Percentiles rank a stretch among this genome's conserved stretches.
Conservation (phyloP, 805 yeast genomes). For the Ogataea philodendri region DNA sequence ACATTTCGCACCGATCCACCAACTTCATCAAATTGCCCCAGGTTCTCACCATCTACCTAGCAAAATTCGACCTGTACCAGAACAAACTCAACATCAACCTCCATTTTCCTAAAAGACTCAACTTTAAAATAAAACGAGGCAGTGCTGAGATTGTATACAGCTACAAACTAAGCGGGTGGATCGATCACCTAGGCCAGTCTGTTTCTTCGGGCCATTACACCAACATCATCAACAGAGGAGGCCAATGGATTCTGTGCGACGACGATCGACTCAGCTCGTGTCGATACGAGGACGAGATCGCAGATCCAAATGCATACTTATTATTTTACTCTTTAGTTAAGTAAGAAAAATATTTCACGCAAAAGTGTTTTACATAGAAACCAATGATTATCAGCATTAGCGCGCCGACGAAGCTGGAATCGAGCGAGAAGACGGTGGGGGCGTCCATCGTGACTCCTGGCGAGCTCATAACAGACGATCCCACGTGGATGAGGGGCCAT, state of each 20-base stretch:
- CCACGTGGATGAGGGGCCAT: constrained; percentile 98
- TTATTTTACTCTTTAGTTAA: constrained; percentile 51
- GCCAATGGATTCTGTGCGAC: constrained; percentile 72
- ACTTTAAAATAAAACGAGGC: constrained; percentile 44
- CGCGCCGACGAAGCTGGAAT: constrained; percentile 17
- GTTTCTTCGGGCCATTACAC: constrained; percentile 78
- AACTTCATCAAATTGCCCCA: constrained; percentile 37
- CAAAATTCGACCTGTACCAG: constrained; percentile 31
- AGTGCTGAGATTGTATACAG: constrained; percentile 26
- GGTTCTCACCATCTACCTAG: constrained; percentile 33
- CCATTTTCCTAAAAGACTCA: constrained; percentile 23
- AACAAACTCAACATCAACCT: constrained; percentile 29
- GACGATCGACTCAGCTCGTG: constrained; percentile 57
- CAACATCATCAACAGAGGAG: constrained; percentile 54
- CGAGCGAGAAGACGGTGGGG: constrained; percentile 18
- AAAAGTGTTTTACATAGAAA: constrained; percentile 16
- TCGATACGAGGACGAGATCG: constrained; percentile 35
- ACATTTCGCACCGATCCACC: constrained; percentile 29
- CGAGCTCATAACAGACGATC: constrained; percentile 91
- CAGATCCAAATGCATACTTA: constrained; percentile 56
- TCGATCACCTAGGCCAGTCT: constrained; percentile 65
- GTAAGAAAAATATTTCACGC: constrained; percentile 1
- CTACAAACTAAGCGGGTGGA: constrained; percentile 60
- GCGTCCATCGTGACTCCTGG: constrained; percentile 83
- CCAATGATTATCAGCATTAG: constrained; percentile 30